Base-by-base conservation (phyloP, 2,329 filamentous ascomycete genomes). In the Botrytis byssoidea region DNA sequence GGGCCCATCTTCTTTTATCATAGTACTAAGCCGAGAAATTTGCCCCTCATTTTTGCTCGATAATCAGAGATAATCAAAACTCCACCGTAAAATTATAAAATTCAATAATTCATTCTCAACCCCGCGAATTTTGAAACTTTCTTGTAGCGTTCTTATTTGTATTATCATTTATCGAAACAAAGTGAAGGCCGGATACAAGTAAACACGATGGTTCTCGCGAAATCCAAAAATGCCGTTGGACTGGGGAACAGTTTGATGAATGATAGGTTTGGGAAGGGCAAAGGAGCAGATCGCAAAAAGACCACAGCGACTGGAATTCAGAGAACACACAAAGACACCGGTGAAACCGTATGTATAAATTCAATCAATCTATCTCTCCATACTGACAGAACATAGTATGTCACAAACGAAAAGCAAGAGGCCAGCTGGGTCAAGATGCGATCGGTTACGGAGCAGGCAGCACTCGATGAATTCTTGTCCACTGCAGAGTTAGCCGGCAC, bases 391-490 rank as follows among this genome's bases (percentile, higher is more conserved):
- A 16, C 25, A 59, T 76, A 92, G 86, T 99, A 99, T 83, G 90
- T 98, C 79, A 96, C 94, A 67, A 98, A 97, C 82, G 92, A 93
- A 77, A 91, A 90, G 79, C 91, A 97, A 82, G 95, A 98, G 85
- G 96, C 95, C 51, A 88, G 93, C 78, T 99, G 95, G 94, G 94
- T 98, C 81, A 99, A 98, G 87, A 98, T 99, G 96, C 94, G 95
- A 85, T 97, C 94, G 82, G 93, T 99, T 78, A 99, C 96, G 8
- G 94, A 99, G 86, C 96, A 99, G 84, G 95, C 92, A 78, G 95
- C 95, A 63, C 90, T 99, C 75, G 96, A 99, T 83, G 96, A 99
- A 83, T 99, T 99, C 83, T 86, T 99, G 77, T 93, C 92, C 73
- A 99, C 96, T 2, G 97, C 96, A 76, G 95, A 98, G 84, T 86